Conservation (phyloP, 139 green algal species). For the Picochlorum sp. region DNA sequence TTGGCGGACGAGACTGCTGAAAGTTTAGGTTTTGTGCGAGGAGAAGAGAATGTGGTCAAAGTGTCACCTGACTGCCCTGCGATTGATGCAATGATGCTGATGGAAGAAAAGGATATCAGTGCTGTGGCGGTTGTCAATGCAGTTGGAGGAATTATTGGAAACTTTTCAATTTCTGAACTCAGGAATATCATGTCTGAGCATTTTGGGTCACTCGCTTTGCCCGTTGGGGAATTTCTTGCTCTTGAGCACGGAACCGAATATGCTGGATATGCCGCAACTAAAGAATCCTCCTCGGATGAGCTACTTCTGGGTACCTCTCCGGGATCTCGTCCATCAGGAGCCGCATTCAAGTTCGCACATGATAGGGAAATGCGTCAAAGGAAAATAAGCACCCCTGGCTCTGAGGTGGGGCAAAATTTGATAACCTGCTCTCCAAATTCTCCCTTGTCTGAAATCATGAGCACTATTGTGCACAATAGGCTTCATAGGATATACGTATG, state of each 20-base stretch:
- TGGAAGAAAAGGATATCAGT: conserved; percentile 28
- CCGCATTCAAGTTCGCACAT: conserved; percentile 30
- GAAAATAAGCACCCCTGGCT: conserved; percentile 30
- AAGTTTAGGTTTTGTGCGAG: conserved; percentile 41
- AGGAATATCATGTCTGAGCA: conserved; percentile 46
- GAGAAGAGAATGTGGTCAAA: conserved; percentile 21
- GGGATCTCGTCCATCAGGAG: conserved; percentile 9
- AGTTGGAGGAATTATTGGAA: conserved; percentile 45
- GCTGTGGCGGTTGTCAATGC: conserved; percentile 42
- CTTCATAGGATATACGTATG: conserved; percentile 73
- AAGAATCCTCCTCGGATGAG: conserved; percentile 2
- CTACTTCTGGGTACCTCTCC: neutral
- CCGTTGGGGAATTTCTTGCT: conserved; percentile 76
- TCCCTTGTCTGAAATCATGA: conserved; percentile 48
- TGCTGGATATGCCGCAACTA: conserved; percentile 30
- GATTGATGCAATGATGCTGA: conserved; percentile 51
- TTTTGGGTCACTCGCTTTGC: conserved; percentile 64
- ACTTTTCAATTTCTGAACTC: conserved; percentile 51
- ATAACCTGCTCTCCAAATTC: conserved; percentile 33
- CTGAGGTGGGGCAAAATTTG: conserved; percentile 57
- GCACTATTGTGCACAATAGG: conserved; percentile 46
- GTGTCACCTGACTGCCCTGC: conserved; percentile 43
- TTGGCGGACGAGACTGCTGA: conserved; percentile 28
- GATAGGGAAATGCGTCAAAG: conserved; percentile 31
- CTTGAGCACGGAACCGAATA: conserved; percentile 59